A percentile compares a stretch with the other conserved stretches of the same genome.
Conservation (phyloP, 139 green algal species). For the Chlamydomonas schloesseri region DNA sequence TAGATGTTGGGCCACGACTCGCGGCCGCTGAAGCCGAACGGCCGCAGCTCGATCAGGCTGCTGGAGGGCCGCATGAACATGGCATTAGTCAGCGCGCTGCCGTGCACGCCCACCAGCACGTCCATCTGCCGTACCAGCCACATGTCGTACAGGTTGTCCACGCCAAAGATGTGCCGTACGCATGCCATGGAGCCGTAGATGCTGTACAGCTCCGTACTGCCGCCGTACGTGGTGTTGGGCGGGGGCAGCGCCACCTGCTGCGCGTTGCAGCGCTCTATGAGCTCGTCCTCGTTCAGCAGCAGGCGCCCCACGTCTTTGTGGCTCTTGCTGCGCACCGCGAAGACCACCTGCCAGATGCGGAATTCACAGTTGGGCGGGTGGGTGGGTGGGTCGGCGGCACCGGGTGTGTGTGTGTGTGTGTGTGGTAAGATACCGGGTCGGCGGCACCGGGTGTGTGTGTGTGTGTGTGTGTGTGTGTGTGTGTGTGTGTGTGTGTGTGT, state of each 20-base stretch:
- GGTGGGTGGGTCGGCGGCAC: too few species aligned
- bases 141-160: constrained; percentile 45
- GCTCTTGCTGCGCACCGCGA: constrained; percentile 12
- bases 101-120: constrained; percentile 45
- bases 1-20: constrained; percentile 43
- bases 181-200: constrained; percentile 15
- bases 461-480: too few species aligned
- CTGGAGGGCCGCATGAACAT: constrained; percentile 22
- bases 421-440: too few species aligned
- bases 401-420: too few species aligned
- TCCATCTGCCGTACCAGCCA: constrained; percentile 34
- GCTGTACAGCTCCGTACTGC: not conserved
- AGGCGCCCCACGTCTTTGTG: constrained; percentile 28
- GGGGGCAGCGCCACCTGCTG: not conserved
- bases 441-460: too few species aligned
- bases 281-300: constrained; percentile 44
- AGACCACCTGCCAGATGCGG: constrained; percentile 23
- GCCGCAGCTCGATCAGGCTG: constrained; percentile 34
- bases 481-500: too few species aligned
- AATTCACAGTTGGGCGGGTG: not conserved
- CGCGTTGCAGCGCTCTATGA: constrained; percentile 21
- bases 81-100: constrained; percentile 39
- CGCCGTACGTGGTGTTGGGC: too few species aligned
- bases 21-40: constrained; percentile 32
- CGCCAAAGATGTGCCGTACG: constrained; percentile 36